phyloP scores from a whole-genome alignment of 2,329 filamentous ascomycete species.

The Sporothrix brunneoviolacea region DNA sequence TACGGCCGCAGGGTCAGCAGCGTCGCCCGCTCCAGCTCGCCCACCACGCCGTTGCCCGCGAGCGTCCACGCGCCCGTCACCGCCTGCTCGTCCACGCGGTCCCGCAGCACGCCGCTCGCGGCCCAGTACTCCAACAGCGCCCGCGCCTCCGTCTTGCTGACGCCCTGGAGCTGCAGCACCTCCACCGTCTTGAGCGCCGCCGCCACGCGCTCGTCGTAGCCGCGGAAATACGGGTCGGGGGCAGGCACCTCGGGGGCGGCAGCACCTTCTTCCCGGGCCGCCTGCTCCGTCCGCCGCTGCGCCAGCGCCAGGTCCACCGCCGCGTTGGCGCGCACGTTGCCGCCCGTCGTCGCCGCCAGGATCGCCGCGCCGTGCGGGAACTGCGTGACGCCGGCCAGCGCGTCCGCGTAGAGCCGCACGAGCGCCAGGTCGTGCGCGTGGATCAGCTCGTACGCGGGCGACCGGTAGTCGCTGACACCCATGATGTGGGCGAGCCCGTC shows the following conservation, averaged over 20 bases:
- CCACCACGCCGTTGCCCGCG: slow-evolving; percentile 72
- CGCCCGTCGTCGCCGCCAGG: slow-evolving; percentile 65
- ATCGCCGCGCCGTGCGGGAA: slow-evolving; percentile 72
- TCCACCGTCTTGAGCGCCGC: slow-evolving; percentile 43
- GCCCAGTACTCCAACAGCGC: slow-evolving; percentile 91
- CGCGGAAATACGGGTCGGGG: slow-evolving; percentile 47
- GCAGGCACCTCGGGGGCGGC: slow-evolving; percentile 20
- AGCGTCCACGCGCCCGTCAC: slow-evolving; percentile 81
- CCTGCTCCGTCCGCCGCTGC: slow-evolving; percentile 43
- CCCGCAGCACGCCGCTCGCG: slow-evolving; percentile 70
- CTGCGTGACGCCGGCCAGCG: slow-evolving; percentile 53
- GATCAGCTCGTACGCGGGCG: slow-evolving; percentile 62
- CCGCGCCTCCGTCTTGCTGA: slow-evolving; percentile 69
- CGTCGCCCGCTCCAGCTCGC: slow-evolving; percentile 70
- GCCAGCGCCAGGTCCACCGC: slow-evolving; percentile 63
- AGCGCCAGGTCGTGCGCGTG: slow-evolving; percentile 82
- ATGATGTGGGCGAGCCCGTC: slow-evolving; percentile 81
- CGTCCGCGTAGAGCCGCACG: slow-evolving; percentile 66
- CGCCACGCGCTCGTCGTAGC: slow-evolving; percentile 52
- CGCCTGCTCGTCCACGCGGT: slow-evolving; percentile 60
- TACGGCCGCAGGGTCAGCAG: slow-evolving; percentile 43
- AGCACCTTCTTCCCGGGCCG: too few species aligned
- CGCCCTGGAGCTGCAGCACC: slow-evolving; percentile 54
- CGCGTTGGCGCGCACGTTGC: slow-evolving; percentile 58
- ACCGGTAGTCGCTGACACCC: slow-evolving; percentile 68